Percentiles rank a stretch among this genome's conserved stretches.
These are phyloP conservation scores for Fusarium irregulare DNA, from an alignment of 2,329 filamentous ascomycete species.

Conservation along the genomic window DNA sequence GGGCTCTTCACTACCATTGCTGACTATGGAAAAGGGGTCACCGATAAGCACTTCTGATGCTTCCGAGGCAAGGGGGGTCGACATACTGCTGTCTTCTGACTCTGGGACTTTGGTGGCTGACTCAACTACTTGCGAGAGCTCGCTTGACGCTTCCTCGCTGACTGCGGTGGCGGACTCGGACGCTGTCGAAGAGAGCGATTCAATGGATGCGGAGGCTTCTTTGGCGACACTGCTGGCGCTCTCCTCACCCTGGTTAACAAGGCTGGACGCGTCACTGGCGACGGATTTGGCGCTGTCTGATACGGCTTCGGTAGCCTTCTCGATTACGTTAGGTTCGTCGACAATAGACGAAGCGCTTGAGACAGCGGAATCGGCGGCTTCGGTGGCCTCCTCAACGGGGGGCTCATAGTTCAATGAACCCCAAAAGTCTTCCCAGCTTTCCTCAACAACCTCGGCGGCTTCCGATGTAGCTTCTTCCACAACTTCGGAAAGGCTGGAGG, in stretches of 20 bases:
- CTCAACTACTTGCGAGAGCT: conserved; percentile 38
- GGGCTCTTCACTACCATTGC: conserved; percentile 47
- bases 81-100: conserved; percentile 38
- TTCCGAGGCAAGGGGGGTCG: conserved; percentile 42
- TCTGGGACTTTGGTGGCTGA: conserved; percentile 29
- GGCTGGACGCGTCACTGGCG: conserved; percentile 31
- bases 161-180: conserved; percentile 40
- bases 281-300: conserved; percentile 23
- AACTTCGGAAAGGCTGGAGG: conserved; percentile 24
- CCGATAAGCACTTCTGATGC: conserved; percentile 44
- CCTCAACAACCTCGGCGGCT: conserved; percentile 25
- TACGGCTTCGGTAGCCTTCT: conserved; percentile 28
- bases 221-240: conserved; percentile 25
- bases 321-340: conserved; percentile 28
- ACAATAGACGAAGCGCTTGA: conserved; percentile 21
- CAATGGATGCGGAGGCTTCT: conserved; percentile 31
- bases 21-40: conserved; percentile 40
- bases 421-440: conserved; percentile 36
- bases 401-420: conserved; percentile 37
- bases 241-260: conserved; percentile 25
- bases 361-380: conserved; percentile 12
- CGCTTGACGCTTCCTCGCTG: conserved; percentile 35
- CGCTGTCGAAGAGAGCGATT: conserved; percentile 30
- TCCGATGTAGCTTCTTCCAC: conserved; percentile 27
- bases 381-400: conserved; percentile 16